phyloP scores from a whole-genome alignment of 2,329 filamentous ascomycete genomes.

The Microdochium trichocladiopsis region DNA sequence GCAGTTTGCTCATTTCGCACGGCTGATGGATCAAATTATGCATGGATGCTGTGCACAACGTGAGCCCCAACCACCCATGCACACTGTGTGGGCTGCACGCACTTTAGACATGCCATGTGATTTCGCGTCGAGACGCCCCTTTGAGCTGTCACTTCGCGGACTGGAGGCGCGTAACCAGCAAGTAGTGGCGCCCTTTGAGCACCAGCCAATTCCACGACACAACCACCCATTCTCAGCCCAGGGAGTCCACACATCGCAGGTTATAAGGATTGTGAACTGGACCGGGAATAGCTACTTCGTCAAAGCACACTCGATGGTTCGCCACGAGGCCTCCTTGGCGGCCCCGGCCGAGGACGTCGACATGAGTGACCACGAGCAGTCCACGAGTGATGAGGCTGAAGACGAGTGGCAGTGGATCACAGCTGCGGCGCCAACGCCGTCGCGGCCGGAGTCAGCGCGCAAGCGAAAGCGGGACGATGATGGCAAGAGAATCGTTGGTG shows the following conservation, averaged over 20 bases:
- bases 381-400: not conserved
- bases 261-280: too few species aligned
- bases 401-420: not conserved
- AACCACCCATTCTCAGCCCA: too few species aligned
- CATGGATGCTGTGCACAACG: not conserved
- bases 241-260: too few species aligned
- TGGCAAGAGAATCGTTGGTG: slow-evolving; percentile 63
- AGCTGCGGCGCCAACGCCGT: not conserved
- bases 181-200: not conserved
- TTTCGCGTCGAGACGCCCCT: not conserved
- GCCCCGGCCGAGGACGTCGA: slow-evolving; percentile 4
- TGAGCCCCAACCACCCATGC: not conserved
- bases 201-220: not conserved
- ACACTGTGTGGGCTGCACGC: not conserved
- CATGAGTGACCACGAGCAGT: not conserved
- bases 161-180: not conserved
- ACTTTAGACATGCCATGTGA: not conserved
- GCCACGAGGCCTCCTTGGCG: not conserved
- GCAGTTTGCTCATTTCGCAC: too few species aligned
- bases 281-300: too few species aligned
- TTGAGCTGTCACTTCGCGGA: not conserved
- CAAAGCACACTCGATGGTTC: not conserved
- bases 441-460: slow-evolving; percentile 9
- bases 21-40: too few species aligned
- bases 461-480: slow-evolving; percentile 26